A percentile compares a stretch with the other conserved stretches of the same genome.
Evolutionary conservation across 179 eudicot genomes (phyloP).

Genomic region (Heliamphora pulchella): DNA sequence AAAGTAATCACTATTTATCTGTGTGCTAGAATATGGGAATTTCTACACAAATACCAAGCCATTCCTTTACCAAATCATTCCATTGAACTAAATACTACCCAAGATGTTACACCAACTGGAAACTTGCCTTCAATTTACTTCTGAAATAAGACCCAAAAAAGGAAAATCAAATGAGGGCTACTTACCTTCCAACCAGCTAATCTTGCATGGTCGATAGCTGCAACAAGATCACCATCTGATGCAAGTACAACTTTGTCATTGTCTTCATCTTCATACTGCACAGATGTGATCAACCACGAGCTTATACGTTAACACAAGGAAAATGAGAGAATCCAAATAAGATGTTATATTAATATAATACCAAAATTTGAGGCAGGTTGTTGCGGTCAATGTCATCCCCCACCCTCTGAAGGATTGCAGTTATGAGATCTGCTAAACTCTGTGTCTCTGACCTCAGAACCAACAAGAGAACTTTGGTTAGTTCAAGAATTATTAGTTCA

Average conservation of each 20-base stretch:
- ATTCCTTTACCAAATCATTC: too few relatives aligned
- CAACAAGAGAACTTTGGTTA: conserved; percentile 2
- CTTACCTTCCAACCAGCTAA: conserved; percentile 90
- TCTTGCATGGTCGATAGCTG: conserved; percentile 94
- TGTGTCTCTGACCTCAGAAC: conserved; percentile 46
- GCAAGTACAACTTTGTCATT: conserved; percentile 81
- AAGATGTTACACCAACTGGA: background rate
- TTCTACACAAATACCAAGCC: too few relatives aligned
- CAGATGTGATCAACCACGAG: conserved; percentile 15
- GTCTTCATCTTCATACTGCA: conserved; percentile 98
- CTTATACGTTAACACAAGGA: background rate
- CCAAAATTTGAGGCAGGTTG: conserved; percentile 81
- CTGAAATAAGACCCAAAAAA: background rate
- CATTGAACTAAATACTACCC: too few relatives aligned
- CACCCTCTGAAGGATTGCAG: conserved; percentile 89
- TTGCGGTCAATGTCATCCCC: conserved; percentile 84
- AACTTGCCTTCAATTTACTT: background rate
- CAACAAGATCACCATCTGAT: conserved; percentile 78
- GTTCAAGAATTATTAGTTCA: background rate
- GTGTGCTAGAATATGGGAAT: too few relatives aligned
- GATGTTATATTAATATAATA: conserved; percentile 17
- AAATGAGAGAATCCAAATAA: conserved; percentile 1
- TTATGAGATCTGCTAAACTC: conserved; percentile 71
- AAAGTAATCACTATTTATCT: too few relatives aligned
- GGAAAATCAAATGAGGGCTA: background rate